Percentiles rank a stretch among this genome's conserved stretches.
Evolutionary conservation across 2,329 filamentous ascomycete species (phyloP).

Genomic region (Ophiostoma angusticollis): DNA sequence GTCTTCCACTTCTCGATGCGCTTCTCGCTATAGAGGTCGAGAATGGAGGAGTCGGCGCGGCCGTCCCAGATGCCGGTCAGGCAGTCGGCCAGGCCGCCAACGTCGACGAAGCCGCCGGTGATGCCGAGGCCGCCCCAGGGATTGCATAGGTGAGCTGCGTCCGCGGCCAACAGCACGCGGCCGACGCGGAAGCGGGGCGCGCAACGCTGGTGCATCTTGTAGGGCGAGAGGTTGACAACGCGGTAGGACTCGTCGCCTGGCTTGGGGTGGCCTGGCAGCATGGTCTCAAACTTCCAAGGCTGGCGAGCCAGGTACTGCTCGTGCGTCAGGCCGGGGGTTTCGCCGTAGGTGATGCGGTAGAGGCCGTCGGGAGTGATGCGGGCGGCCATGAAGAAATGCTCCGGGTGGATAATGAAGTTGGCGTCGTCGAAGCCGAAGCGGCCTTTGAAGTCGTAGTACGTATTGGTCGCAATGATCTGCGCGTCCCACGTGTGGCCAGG

Average conservation of each 20-base stretch:
- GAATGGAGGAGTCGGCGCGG: conserved; percentile 28
- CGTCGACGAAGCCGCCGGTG: conserved; percentile 51
- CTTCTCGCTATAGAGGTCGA: conserved; percentile 33
- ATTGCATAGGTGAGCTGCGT: conserved; percentile 46
- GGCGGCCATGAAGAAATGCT: conserved; percentile 49
- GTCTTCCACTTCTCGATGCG: conserved; percentile 32
- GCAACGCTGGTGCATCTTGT: conserved; percentile 49
- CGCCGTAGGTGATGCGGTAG: conserved; percentile 52
- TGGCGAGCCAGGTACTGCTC: conserved; percentile 42
- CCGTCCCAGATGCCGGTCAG: conserved; percentile 34
- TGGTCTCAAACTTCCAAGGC: conserved; percentile 40
- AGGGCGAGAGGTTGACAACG: conserved; percentile 43
- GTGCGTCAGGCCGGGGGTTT: conserved; percentile 35
- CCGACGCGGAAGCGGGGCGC: conserved; percentile 45
- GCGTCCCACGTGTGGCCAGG: conserved; percentile 47
- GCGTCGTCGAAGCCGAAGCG: conserved; percentile 41
- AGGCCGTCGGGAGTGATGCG: conserved; percentile 45
- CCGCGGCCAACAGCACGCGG: conserved; percentile 42
- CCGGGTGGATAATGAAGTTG: conserved; percentile 49
- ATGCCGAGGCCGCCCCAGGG: conserved; percentile 48
- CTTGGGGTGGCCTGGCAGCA: conserved; percentile 47
- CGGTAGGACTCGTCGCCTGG: conserved; percentile 45
- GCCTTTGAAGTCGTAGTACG: conserved; percentile 45
- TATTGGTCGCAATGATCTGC: conserved; percentile 51
- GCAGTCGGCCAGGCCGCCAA: conserved; percentile 48